A percentile compares a stretch with the other conserved stretches of the same genome.
Conservation (phyloP, 257 asterid genomes). For the Asclepias syriaca region DNA sequence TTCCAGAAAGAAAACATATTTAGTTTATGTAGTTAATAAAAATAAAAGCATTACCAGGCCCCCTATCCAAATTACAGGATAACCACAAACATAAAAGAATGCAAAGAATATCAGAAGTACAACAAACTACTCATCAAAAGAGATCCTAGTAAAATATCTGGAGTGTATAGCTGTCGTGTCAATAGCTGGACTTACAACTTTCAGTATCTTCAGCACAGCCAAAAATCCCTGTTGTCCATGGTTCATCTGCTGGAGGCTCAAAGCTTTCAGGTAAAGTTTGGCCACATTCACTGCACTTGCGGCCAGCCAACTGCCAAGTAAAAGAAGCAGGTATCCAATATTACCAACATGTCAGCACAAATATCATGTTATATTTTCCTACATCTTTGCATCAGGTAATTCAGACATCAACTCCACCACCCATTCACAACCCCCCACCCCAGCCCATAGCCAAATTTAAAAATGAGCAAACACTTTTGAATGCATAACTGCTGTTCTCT, state of each 20-base stretch:
- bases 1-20: background rate
- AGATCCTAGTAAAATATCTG: background rate
- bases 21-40: background rate
- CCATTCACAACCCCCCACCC: background rate
- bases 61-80: background rate
- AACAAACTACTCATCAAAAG: background rate
- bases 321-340: constrained; percentile 10
- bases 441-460: background rate
- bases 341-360: background rate
- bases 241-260: constrained; percentile 90
- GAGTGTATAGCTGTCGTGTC: background rate
- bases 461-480: background rate
- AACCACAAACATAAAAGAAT: background rate
- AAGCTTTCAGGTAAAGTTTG: constrained; percentile 96
- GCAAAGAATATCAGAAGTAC: background rate
- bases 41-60: background rate
- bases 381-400: background rate
- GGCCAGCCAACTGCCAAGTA: constrained; percentile 61
- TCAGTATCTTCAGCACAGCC: constrained; percentile 79
- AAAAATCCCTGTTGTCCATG: constrained; percentile 90
- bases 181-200: constrained; percentile 58
- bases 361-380: background rate
- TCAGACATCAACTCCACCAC: background rate
- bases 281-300: constrained; percentile 91
- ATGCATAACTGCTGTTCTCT: background rate